A percentile compares a stretch with the other conserved stretches of the same genome.
Evolutionary conservation across 768 basidiomycete species (phyloP).

Genomic region (Amanita jacksonii): DNA sequence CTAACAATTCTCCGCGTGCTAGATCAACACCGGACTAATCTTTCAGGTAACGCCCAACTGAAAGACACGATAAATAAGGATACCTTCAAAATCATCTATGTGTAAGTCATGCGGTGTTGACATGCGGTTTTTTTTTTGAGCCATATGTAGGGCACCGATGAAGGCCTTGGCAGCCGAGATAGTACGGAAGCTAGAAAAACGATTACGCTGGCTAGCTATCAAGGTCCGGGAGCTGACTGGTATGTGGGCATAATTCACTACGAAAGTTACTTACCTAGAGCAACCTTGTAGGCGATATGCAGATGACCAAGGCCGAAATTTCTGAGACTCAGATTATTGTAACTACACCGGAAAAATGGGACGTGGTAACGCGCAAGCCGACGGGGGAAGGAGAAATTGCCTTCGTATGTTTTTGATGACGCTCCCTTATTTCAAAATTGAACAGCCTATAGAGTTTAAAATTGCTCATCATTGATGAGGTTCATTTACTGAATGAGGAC

Average conservation of each 20-base stretch:
- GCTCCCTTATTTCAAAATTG: neutral
- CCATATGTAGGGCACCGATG: constrained; percentile 75
- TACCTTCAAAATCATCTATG: constrained; percentile 94
- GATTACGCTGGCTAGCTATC: constrained; percentile 82
- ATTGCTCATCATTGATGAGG: constrained; percentile 94
- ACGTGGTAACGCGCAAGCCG: constrained; percentile 95
- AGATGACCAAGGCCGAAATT: constrained; percentile 88
- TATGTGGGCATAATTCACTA: constrained; percentile 17
- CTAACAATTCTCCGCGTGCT: constrained; percentile 85
- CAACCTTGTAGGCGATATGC: constrained; percentile 72
- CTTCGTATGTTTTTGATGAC: constrained; percentile 42
- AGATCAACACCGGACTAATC: constrained; percentile 45
- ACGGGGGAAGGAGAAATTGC: constrained; percentile 96
- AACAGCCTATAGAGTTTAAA: constrained; percentile 60
- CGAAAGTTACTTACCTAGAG: neutral
- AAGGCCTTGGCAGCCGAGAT: constrained; percentile 96
- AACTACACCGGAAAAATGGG: constrained; percentile 99
- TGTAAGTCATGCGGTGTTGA: constrained; percentile 38
- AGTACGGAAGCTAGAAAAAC: constrained; percentile 83
- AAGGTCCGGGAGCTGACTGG: constrained; percentile 88
- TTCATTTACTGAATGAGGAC: constrained; percentile 94
- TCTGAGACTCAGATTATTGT: constrained; percentile 95
- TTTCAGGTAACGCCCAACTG: constrained; percentile 22
- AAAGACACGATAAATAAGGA: constrained; percentile 50
- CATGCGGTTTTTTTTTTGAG: neutral